phyloP scores from a whole-genome alignment of 1,284 basidiomycete species.

The Ganoderma sinense region DNA sequence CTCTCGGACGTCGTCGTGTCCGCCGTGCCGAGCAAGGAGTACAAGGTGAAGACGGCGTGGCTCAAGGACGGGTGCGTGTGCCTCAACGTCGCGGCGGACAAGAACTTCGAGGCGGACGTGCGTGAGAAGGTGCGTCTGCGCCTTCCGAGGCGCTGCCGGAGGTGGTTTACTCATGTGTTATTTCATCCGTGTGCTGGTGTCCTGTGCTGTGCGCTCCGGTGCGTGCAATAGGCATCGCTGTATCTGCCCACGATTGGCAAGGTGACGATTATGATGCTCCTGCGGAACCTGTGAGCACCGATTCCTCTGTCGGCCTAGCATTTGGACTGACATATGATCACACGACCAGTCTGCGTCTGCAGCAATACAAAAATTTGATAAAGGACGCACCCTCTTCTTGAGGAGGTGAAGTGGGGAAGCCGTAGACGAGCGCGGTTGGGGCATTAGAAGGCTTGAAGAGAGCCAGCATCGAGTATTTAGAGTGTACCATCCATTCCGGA shows the following conservation, averaged over 20 bases:
- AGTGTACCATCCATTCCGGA: conserved; percentile 12
- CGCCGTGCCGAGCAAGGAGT: conserved; percentile 86
- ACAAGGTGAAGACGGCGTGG: conserved; percentile 90
- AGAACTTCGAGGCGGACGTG: conserved; percentile 96
- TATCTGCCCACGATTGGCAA: conserved; percentile 96
- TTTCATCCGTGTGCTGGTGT: background rate
- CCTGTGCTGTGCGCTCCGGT: background rate
- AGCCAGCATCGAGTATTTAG: conserved; percentile 6
- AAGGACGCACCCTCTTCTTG: conserved; percentile 20
- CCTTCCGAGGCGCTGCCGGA: background rate
- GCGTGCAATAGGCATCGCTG: conserved; percentile 79
- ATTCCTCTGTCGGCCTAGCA: background rate
- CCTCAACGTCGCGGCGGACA: conserved; percentile 93
- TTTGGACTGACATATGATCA: background rate
- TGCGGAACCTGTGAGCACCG: conserved; percentile 84
- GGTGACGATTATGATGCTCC: conserved; percentile 96
- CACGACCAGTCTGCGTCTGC: conserved; percentile 69
- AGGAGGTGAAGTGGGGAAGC: background rate
- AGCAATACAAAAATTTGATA: conserved; percentile 64
- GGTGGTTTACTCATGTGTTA: background rate
- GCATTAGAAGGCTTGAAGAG: background rate
- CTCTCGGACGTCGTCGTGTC: conserved; percentile 92
- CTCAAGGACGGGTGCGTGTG: conserved; percentile 95
- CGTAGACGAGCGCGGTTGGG: background rate
- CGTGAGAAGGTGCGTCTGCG: conserved; percentile 75